Conservation (phyloP, 2,329 filamentous ascomycete species). For the Fusarium dlaminii region DNA sequence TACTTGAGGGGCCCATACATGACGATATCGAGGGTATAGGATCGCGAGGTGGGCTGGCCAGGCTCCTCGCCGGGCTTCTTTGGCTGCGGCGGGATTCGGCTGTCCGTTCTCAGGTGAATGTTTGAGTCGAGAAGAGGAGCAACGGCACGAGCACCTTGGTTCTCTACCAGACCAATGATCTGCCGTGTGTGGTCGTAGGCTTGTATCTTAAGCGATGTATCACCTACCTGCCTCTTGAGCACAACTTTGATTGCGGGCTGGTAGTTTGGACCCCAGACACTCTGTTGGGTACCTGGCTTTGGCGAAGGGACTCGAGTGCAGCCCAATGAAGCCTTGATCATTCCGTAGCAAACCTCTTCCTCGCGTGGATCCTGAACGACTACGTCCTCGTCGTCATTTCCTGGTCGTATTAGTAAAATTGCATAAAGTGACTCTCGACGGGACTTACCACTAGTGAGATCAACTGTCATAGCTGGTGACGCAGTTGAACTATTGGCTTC, state of each 20-base stretch:
- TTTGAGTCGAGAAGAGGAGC: constrained; percentile 77
- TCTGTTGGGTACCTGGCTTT: constrained; percentile 68
- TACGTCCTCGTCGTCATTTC: constrained; percentile 65
- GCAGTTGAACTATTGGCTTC: constrained; percentile 49
- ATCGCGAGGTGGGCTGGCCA: constrained; percentile 69
- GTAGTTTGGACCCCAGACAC: constrained; percentile 65
- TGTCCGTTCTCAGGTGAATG: constrained; percentile 73
- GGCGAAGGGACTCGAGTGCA: constrained; percentile 74
- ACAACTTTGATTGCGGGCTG: constrained; percentile 81
- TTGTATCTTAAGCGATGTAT: constrained; percentile 69
- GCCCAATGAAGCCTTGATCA: constrained; percentile 74
- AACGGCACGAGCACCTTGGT: constrained; percentile 72
- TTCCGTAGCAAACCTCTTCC: constrained; percentile 83
- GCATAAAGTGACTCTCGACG: constrained; percentile 15
- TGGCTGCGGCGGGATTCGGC: constrained; percentile 74
- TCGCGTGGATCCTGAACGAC: constrained; percentile 68
- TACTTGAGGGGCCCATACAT: constrained; percentile 80
- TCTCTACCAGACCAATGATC: constrained; percentile 81
- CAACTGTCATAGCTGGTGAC: constrained; percentile 59
- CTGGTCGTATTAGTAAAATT: constrained; percentile 25
- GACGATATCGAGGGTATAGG: constrained; percentile 75
- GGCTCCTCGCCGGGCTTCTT: constrained; percentile 70
- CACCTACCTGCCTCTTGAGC: constrained; percentile 67
- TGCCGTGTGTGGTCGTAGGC: constrained; percentile 76
- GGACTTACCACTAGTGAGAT: constrained; percentile 63